These are phyloP conservation scores for Crithidia thermophila DNA, from an alignment of 208 protist genomes.

Conservation along the genomic window DNA sequence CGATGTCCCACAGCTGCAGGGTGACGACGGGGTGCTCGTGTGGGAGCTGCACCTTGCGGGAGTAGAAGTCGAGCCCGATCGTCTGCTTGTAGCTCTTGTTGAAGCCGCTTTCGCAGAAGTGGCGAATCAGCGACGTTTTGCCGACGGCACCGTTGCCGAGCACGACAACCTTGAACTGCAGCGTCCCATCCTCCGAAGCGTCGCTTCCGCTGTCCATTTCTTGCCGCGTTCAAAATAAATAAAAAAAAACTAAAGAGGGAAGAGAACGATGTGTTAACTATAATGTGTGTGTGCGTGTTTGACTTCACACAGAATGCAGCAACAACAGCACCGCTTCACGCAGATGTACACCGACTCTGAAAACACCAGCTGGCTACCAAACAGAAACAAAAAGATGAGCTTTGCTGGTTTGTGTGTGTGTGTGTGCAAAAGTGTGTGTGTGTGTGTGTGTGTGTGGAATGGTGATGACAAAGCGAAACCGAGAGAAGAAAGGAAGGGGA, in stretches of 20 bases:
- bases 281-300: too few species aligned
- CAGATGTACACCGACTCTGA: too few species aligned
- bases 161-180: conserved; percentile 76
- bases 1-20: conserved; percentile 97
- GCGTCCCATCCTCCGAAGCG: conserved; percentile 39
- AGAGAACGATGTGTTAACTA: background rate
- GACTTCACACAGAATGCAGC: too few species aligned
- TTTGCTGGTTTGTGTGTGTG: too few species aligned
- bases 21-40: conserved; percentile 45
- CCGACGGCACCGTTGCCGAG: conserved; percentile 90
- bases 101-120: conserved; percentile 90
- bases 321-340: too few species aligned
- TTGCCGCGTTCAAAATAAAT: background rate
- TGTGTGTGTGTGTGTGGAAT: too few species aligned
- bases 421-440: too few species aligned
- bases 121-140: conserved; percentile 93
- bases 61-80: conserved; percentile 96
- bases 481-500: too few species aligned
- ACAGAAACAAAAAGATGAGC: too few species aligned
- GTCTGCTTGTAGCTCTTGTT: conserved; percentile 94
- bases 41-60: conserved; percentile 87
- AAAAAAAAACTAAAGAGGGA: background rate
- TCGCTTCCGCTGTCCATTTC: conserved; percentile 81
- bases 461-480: too few species aligned
- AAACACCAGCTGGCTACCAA: too few species aligned